phyloP scores from a whole-genome alignment of 1,284 basidiomycete genomes.

The Trametes polyzona region DNA sequence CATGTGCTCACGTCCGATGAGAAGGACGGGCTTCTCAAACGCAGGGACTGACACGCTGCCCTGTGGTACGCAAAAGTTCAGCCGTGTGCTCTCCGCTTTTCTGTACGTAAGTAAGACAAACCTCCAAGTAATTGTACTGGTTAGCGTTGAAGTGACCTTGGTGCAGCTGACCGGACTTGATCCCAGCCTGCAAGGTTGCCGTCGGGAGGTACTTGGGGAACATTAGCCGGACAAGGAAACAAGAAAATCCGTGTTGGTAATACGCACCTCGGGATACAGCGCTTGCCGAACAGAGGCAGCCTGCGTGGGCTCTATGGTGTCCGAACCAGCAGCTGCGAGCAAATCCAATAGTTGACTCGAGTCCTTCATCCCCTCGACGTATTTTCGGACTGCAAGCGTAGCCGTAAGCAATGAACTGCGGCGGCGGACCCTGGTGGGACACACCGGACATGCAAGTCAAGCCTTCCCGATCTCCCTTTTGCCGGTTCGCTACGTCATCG shows the following conservation, averaged over 20 bases:
- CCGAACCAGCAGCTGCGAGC: constrained; percentile 68
- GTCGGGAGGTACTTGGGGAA: constrained; percentile 78
- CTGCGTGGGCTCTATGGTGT: constrained; percentile 63
- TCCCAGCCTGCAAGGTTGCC: constrained; percentile 77
- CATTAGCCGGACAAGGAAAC: constrained; percentile 3
- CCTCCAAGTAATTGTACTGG: constrained; percentile 95
- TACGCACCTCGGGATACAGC: constrained; percentile 76
- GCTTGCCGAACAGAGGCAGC: constrained; percentile 57
- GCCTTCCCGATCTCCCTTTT: constrained; percentile 73
- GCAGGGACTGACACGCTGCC: constrained; percentile 81
- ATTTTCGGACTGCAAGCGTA: constrained; percentile 62
- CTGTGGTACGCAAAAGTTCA: constrained; percentile 40
- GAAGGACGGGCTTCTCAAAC: constrained; percentile 80
- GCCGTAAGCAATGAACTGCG: neutral
- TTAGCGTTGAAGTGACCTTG: constrained; percentile 97
- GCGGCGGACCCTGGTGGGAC: constrained; percentile 10
- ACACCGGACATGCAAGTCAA: constrained; percentile 70
- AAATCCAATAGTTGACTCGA: constrained; percentile 77
- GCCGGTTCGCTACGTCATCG: constrained; percentile 87
- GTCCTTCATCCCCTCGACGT: constrained; percentile 76
- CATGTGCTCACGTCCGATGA: constrained; percentile 92
- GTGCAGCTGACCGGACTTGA: constrained; percentile 84
- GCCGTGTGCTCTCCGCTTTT: neutral
- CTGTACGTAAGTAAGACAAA: constrained; percentile 33
- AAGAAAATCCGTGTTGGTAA: neutral